These are phyloP conservation scores for Dothidotthia symphoricarpi DNA, from an alignment of 2,329 filamentous ascomycete species.

Conservation along the genomic window DNA sequence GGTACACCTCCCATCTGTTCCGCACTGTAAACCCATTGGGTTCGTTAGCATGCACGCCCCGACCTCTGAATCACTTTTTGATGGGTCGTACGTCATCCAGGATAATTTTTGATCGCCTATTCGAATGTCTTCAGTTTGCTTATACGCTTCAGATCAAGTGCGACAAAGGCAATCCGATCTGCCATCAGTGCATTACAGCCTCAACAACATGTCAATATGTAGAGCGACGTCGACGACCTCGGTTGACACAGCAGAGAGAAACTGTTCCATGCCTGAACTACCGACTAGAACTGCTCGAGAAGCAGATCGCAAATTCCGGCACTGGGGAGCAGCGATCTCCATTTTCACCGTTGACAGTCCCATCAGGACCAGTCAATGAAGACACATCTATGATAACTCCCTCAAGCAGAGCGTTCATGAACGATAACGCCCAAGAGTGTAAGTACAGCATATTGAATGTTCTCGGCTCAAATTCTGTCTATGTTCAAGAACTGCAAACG, in stretches of 20 bases:
- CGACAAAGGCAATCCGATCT: constrained; percentile 23
- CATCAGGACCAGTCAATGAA: not conserved
- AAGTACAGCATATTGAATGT: not conserved
- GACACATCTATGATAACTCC: not conserved
- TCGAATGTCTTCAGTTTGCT: not conserved
- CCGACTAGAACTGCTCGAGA: constrained; percentile 27
- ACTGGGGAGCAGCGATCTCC: constrained; percentile 3
- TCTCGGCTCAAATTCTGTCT: too few species aligned
- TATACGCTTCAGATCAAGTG: constrained; percentile 26
- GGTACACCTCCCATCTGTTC: not conserved
- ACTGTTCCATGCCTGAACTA: constrained; percentile 21
- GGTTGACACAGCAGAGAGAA: constrained; percentile 22
- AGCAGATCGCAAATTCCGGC: constrained; percentile 12
- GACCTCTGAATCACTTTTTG: too few species aligned
- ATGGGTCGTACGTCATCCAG: too few species aligned
- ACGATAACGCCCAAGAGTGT: constrained; percentile 1
- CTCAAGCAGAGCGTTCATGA: not conserved
- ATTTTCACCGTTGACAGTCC: not conserved
- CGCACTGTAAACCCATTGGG: too few species aligned
- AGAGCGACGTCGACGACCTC: constrained; percentile 26
- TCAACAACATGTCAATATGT: constrained; percentile 29
- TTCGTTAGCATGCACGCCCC: too few species aligned
- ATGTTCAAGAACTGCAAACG: too few species aligned
- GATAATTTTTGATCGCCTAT: too few species aligned
- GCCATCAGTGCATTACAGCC: constrained; percentile 28